phyloP scores from a whole-genome alignment of 2,329 filamentous ascomycete species.

The Fusarium oligoseptatum region DNA sequence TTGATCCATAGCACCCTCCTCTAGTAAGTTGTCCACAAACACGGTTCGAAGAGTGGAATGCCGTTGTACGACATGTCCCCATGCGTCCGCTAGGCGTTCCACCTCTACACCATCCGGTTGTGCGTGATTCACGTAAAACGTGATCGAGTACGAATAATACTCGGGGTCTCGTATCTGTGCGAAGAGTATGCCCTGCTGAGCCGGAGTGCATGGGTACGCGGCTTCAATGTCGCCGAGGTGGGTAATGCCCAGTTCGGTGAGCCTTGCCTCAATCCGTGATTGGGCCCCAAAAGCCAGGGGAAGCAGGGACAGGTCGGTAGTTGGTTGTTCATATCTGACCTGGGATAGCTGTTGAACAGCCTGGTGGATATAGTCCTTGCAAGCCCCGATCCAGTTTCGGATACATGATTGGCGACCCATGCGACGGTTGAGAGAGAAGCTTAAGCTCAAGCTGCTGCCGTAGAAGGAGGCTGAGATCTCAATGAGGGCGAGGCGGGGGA shows the following conservation, averaged over 20 bases:
- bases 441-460: background rate
- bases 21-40: slow-evolving; percentile 27
- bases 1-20: slow-evolving; percentile 31
- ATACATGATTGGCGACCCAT: slow-evolving; percentile 14
- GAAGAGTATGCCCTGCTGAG: slow-evolving; percentile 42
- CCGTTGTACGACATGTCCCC: slow-evolving; percentile 32
- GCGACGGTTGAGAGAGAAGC: slow-evolving; percentile 22
- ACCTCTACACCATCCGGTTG: background rate
- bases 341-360: background rate
- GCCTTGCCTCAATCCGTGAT: background rate
- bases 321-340: background rate
- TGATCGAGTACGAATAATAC: slow-evolving; percentile 41
- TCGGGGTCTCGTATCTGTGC: slow-evolving; percentile 32
- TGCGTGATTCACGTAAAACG: slow-evolving; percentile 7
- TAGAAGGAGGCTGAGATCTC: slow-evolving; percentile 31
- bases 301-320: slow-evolving; percentile 18
- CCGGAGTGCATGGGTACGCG: slow-evolving; percentile 37
- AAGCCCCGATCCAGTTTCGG: background rate
- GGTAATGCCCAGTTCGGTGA: background rate
- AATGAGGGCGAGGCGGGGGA: slow-evolving; percentile 34
- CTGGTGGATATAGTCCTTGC: background rate
- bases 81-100: slow-evolving; percentile 27
- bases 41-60: slow-evolving; percentile 44
- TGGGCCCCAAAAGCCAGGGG: slow-evolving; percentile 7
- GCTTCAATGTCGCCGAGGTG: slow-evolving; percentile 14